Evolutionary conservation across 1,284 basidiomycete species (phyloP).

Genomic region (Malassezia yamatoensis): DNA sequence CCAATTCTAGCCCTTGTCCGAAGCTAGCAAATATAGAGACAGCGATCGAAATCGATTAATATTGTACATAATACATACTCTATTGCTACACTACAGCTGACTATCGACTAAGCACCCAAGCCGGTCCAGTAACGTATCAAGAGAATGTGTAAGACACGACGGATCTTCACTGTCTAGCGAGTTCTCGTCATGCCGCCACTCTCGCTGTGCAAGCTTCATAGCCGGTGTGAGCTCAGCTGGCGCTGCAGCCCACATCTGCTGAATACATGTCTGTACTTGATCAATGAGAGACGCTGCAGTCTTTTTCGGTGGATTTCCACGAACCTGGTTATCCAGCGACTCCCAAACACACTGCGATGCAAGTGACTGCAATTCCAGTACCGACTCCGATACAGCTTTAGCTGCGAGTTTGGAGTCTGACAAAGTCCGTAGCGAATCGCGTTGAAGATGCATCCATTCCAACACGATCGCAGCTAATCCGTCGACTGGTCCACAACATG

Average conservation of each 20-base stretch:
- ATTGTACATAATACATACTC: not conserved
- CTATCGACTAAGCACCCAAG: not conserved
- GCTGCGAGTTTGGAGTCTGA: not conserved
- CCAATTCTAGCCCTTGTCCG: no score
- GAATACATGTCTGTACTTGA: no score
- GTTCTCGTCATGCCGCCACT: not conserved
- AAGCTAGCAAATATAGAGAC: no score
- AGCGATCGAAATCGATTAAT: not conserved
- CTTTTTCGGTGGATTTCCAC: no score
- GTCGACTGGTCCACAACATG: constrained; percentile 7
- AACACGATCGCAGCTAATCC: constrained; percentile 3
- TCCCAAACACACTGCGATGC: constrained; percentile 14
- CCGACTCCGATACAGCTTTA: no score
- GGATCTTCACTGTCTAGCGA: not conserved
- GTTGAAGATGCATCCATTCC: constrained; percentile 12
- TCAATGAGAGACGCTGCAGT: no score
- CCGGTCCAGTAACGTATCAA: constrained; percentile 14
- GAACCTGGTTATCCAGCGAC: not conserved
- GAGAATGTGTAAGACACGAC: not conserved
- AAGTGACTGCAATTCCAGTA: constrained; percentile 1
- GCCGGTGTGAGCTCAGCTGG: not conserved
- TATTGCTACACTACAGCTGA: not conserved
- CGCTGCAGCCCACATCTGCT: no score
- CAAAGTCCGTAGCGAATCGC: not conserved
- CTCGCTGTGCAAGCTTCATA: not conserved